Evolutionary conservation across 495 filamentous ascomycete genomes (phyloP), one percentile per base, ranked within the genome.

Genomic region (Podospora didyma): DNA sequence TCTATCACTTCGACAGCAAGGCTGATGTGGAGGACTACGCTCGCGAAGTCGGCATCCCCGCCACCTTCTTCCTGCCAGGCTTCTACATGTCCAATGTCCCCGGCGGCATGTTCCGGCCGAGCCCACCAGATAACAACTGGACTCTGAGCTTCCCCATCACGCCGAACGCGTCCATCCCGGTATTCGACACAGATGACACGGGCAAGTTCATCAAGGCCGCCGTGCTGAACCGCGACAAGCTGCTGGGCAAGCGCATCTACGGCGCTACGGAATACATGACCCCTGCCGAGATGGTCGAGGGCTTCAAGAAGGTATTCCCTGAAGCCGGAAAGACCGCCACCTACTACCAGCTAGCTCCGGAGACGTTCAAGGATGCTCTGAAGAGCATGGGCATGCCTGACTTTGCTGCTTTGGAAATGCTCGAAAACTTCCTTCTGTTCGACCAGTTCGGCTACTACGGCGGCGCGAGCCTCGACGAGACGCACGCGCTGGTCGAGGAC

Each of bases 1-100:
- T 88, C 24, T 66, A 74, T 24, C 83, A 87, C 65, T 89, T 86
- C 60, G 84, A 88, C 65, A 60, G 63, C 55, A 89, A 88, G 65
- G 82, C 82, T 20, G 56, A 73, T 1, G 74, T 88, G 9, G 84
- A 82, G 46, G 67, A 79, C 17, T 86, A 88, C 65, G 78, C 86
- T 51, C 70, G 75, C 39, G 11, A 41, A 1, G 49, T 70, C 11
- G 75, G 70, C 12, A 62, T 88, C 16, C 73, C 75, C 0, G 73
- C 76, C 54, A 81, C 79, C 0, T 86, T 80, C 62, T 75, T 86
- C 59, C 59, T 81, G 37, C 75, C 82, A 2, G 85, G 80, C 14
- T 78, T 77, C 60, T 87, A 79, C 72, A 86, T 85, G 83, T 71
- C 70, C 57, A 83, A 82, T 61, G 47, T 76, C 24, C 63, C 70